A percentile compares a stretch with the other conserved stretches of the same genome.
Conservation (phyloP, 2,329 filamentous ascomycete genomes). For the Colletotrichum sp. region DNA sequence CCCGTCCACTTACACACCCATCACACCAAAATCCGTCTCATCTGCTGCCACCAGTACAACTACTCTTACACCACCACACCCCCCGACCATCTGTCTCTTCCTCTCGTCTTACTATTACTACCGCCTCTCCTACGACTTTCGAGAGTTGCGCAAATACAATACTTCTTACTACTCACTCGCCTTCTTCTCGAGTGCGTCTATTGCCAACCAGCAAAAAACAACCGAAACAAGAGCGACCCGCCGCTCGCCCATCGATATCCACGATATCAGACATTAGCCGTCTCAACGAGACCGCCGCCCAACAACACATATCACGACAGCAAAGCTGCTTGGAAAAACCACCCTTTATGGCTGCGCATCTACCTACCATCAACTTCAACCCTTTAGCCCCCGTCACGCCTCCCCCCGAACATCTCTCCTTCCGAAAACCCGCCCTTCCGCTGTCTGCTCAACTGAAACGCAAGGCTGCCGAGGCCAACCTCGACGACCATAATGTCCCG, state of each 20-base stretch:
- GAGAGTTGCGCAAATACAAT: not conserved
- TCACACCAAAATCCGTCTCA: not conserved
- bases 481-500: conserved; percentile 2
- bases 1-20: not conserved
- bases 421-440: conserved; percentile 25
- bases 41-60: not conserved
- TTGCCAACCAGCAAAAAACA: not conserved
- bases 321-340: not conserved
- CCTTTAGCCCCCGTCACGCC: conserved; percentile 42
- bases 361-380: conserved; percentile 30
- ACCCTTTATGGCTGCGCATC: conserved; percentile 19
- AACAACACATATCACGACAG: not conserved
- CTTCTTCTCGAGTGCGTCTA: not conserved
- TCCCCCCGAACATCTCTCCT: conserved; percentile 41
- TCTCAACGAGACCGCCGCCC: not conserved
- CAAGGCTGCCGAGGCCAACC: conserved; percentile 17
- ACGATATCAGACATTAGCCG: not conserved
- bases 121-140: not conserved
- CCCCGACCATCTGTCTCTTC: not conserved
- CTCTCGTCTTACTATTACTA: not conserved
- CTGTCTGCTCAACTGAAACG: conserved; percentile 21
- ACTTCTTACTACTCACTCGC: not conserved
- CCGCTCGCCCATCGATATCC: not conserved
- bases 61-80: not conserved
- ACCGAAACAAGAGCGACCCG: not conserved